Evolutionary conservation across 1,284 basidiomycete species (phyloP), one percentile per base, ranked within the genome.

Genomic region (Cutaneotrichosporon curvatum): DNA sequence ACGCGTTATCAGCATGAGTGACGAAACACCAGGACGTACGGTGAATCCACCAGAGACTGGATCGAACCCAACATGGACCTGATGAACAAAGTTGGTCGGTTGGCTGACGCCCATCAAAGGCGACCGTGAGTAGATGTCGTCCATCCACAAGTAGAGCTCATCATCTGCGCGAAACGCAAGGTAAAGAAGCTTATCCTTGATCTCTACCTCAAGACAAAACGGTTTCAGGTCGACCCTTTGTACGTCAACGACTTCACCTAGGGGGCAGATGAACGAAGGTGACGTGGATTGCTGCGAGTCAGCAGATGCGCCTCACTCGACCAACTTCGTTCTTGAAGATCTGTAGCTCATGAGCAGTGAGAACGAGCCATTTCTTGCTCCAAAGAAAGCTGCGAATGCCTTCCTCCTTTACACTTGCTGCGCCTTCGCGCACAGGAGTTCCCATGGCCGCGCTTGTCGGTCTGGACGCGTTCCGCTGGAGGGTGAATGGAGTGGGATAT

Each of bases 1-100:
- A n/a, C n/a, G n/a, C n/a, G n/a, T n/a, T n/a, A n/a, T n/a, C n/a
- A n/a, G n/a, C n/a, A n/a, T n/a, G n/a, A n/a, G n/a, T n/a, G 38
- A 23, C 8, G 22, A 14, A 16, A 22, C 28, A 11, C 6, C 10
- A 19, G 14, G 21, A 63, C 81, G 59, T 62, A 87, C 87, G 6
- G 90, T 96, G 70, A 96, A 96, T 7, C 84, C 89, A 14, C 94
- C 92, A 32, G 85, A 86, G 38, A 89, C 78, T 0, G 91, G 88
- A 71, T 98, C 94, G 62, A 95, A 97, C 6, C 92, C 92, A 51
- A 98, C 94, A 70, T 98, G 94, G 3, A 97, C 90, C 68, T 95
- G 89, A 74, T 97, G 94, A 1, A 95, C 89, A 66, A 97, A 97
- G 73, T 98, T 92, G 15, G 90, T 96, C 0, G 94, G 94, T 57